phyloP scores from a whole-genome alignment of 2,329 filamentous ascomycete genomes.

The Apiospora malaysiana region DNA sequence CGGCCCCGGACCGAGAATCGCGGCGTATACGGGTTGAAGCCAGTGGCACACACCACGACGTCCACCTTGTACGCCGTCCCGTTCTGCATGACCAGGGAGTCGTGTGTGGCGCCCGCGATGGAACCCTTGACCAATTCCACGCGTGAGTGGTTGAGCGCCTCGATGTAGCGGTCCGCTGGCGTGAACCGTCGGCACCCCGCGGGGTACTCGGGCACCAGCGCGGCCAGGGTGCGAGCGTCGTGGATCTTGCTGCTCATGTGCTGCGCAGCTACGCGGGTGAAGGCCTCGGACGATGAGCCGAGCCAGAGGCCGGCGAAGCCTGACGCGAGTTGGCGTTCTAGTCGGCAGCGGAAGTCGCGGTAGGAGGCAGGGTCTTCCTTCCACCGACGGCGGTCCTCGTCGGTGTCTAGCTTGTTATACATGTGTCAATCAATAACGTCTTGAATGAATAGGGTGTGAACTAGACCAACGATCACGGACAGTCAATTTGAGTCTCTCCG shows the following conservation, averaged over 20 bases:
- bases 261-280: slow-evolving; percentile 4
- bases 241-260: slow-evolving; percentile 1
- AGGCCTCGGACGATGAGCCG: not conserved
- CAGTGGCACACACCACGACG: slow-evolving; percentile 18
- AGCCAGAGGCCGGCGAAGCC: not conserved
- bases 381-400: slow-evolving; percentile 45
- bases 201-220: not conserved
- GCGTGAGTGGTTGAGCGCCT: not conserved
- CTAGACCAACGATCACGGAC: slow-evolving; percentile 14
- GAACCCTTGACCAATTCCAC: not conserved
- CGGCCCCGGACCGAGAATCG: slow-evolving; percentile 8
- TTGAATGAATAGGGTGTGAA: not conserved
- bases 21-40: slow-evolving; percentile 10
- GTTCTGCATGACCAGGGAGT: not conserved
- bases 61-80: not conserved
- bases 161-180: slow-evolving; percentile 16
- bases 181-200: slow-evolving; percentile 19
- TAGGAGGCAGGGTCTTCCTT: slow-evolving; percentile 44
- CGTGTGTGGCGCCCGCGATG: not conserved
- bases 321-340: slow-evolving; percentile 41
- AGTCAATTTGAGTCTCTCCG: slow-evolving; percentile 46
- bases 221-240: not conserved
- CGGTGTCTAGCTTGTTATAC: slow-evolving; percentile 39
- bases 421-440: slow-evolving; percentile 1
- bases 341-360: slow-evolving; percentile 50